Base-by-base conservation (phyloP, 2,329 filamentous ascomycete genomes). In the Juglanconis oblonga region DNA sequence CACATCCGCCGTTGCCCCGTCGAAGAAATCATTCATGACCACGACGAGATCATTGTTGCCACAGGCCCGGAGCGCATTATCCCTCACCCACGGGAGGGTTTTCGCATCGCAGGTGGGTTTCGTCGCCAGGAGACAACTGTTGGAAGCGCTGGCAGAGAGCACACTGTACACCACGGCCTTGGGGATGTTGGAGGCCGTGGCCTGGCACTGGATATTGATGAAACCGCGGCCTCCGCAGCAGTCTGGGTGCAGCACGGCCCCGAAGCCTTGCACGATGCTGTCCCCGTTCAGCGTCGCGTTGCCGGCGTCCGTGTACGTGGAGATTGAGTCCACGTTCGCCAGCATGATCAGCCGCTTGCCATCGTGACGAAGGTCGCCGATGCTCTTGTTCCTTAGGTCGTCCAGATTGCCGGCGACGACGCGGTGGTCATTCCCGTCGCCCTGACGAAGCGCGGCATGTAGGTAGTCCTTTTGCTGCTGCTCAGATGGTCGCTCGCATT, bases 1-100 rank as follows among this genome's bases (percentile, higher is more conserved):
- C 5, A 79, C 73, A 70, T 81, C 77, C 3, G 75, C 75, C 24
- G 78, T 81, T 29, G 72, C 79, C 0, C 79, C 79, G 64, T 81
- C 79, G 50, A 82, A 73, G 62, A 81, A 82, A 60, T 82, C 80
- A 70, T 83, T 81, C 71, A 82, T 73, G 17, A 79, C 69, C 3
- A 81, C 76, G 1, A 81, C 72, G 3, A 77, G 67, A 51, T 76
- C 69, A n/a, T 76, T 73, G 10, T 67, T 63, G 50, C 67, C 68
- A 57, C 80, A 71, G n/a, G 68, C 67, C 47, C 65, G 68, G 17
- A 75, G 66, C 1, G 71, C 72, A 58, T 82, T 77, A 5, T 74
- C 71, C 51, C 71, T 69, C 59, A 81, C 70, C 74, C 80, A 74
- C 6, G 79, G 78, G 66, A 81, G 63, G 5, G 78, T 79, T 70